Conservation (phyloP, 2,329 filamentous ascomycete genomes). For the Tolypocladium inflatum region DNA sequence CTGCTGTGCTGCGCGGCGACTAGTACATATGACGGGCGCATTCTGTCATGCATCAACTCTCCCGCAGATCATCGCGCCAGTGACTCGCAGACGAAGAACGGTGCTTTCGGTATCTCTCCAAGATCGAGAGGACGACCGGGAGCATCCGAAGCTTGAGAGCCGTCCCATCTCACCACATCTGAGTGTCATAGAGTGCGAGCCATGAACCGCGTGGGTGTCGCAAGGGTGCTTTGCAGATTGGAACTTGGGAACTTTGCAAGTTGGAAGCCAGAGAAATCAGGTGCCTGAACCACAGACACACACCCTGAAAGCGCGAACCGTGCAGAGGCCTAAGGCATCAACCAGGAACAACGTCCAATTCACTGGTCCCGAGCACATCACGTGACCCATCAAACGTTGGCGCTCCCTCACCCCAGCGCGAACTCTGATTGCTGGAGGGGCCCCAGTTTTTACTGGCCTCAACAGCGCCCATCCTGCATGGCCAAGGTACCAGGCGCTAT, state of each 20-base stretch:
- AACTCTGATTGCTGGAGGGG: constrained; percentile 1
- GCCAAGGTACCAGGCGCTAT: constrained; percentile 21
- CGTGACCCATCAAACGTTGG: background rate
- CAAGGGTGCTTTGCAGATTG: background rate
- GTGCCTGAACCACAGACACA: too few relatives aligned
- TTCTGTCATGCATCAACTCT: background rate
- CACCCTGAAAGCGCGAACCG: background rate
- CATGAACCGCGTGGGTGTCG: background rate
- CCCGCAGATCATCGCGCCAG: background rate
- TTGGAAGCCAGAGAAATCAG: too few relatives aligned
- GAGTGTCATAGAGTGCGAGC: background rate
- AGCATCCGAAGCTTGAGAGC: background rate
- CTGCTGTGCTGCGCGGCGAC: background rate
- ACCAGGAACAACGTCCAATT: background rate
- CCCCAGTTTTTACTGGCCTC: constrained; percentile 10
- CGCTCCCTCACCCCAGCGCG: background rate
- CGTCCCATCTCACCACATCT: background rate
- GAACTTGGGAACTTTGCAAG: too few relatives aligned
- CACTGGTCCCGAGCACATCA: background rate
- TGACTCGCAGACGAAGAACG: background rate
- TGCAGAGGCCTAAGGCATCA: background rate
- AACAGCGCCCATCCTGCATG: constrained; percentile 15
- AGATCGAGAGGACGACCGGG: background rate
- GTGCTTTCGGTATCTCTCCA: background rate
- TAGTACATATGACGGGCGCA: background rate